Evolutionary conservation across 1,284 basidiomycete genomes (phyloP).

Genomic region (Bjerkandera adusta): DNA sequence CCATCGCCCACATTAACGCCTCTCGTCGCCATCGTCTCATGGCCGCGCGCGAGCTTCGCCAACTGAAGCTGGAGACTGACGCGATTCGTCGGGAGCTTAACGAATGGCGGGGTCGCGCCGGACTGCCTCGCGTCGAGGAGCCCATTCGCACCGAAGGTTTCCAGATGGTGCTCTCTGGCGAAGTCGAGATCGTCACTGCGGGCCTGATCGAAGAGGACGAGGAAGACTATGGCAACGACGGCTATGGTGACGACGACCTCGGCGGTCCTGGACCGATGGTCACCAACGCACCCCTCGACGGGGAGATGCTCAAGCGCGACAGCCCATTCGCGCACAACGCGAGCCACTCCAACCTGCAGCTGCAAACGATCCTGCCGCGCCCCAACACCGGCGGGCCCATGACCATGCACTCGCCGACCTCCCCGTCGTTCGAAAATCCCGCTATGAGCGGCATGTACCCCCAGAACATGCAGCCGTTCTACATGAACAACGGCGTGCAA

Average conservation of each 20-base stretch:
- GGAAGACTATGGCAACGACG: conserved; percentile 39
- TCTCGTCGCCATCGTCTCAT: conserved; percentile 78
- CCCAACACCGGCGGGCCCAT: conserved; percentile 28
- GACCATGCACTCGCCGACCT: conserved; percentile 31
- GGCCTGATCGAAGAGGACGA: conserved; percentile 53
- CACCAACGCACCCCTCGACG: too few species aligned
- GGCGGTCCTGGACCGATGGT: too few species aligned
- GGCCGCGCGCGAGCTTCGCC: conserved; percentile 74
- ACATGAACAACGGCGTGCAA: conserved; percentile 19
- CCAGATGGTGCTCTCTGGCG: conserved; percentile 62
- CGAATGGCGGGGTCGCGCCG: conserved; percentile 80
- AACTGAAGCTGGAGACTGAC: conserved; percentile 75
- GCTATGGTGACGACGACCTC: conserved; percentile 24
- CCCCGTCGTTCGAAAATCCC: conserved; percentile 35
- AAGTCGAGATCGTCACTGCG: conserved; percentile 60
- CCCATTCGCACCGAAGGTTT: conserved; percentile 68
- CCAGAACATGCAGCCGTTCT: conserved; percentile 25
- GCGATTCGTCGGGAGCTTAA: conserved; percentile 82
- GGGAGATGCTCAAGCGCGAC: conserved; percentile 12
- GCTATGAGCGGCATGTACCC: conserved; percentile 35
- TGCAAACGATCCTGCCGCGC: conserved; percentile 32
- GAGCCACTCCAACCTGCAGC: conserved; percentile 23
- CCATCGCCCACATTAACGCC: conserved; percentile 81
- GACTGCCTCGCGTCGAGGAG: conserved; percentile 66
- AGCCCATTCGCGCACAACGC: conserved; percentile 31